These are phyloP conservation scores for Schizosaccharomyces osmophilus DNA, from an alignment of 805 yeast species.

Conservation along the genomic window DNA sequence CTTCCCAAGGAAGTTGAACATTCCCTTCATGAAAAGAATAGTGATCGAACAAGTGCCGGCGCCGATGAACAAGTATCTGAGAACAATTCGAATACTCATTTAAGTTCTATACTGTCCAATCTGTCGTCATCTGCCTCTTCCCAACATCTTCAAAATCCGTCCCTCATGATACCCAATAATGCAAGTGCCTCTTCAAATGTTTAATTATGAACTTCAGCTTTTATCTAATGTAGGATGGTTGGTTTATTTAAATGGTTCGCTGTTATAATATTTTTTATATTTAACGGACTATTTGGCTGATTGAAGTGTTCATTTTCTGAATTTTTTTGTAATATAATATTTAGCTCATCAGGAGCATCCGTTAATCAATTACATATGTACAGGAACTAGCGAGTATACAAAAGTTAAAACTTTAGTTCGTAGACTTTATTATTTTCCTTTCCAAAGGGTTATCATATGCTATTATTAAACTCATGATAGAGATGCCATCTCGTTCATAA, in stretches of 20 bases:
- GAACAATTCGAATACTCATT: background rate
- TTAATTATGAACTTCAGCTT: no score
- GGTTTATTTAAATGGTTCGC: no score
- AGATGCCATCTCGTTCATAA: conserved; percentile 37
- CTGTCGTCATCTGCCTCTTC: background rate
- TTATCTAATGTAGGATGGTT: no score
- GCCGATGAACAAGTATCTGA: background rate
- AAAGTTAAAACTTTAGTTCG: no score
- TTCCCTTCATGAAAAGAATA: background rate
- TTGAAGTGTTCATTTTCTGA: no score
- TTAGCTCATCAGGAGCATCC: no score
- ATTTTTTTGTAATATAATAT: no score
- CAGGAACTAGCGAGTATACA: no score
- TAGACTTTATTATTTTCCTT: background rate
- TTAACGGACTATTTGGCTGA: no score
- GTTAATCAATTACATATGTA: no score
- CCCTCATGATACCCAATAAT: background rate
- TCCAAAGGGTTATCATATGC: background rate
- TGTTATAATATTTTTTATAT: no score
- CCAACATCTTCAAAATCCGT: background rate
- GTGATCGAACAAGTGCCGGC: background rate
- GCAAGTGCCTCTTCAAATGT: background rate
- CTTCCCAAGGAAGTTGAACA: background rate
- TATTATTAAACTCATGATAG: conserved; percentile 11
- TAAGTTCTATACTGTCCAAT: background rate